A percentile compares a stretch with the other conserved stretches of the same genome.
Conservation (phyloP, 148 eudicot species). For the Tetragonia tetragonoides region DNA sequence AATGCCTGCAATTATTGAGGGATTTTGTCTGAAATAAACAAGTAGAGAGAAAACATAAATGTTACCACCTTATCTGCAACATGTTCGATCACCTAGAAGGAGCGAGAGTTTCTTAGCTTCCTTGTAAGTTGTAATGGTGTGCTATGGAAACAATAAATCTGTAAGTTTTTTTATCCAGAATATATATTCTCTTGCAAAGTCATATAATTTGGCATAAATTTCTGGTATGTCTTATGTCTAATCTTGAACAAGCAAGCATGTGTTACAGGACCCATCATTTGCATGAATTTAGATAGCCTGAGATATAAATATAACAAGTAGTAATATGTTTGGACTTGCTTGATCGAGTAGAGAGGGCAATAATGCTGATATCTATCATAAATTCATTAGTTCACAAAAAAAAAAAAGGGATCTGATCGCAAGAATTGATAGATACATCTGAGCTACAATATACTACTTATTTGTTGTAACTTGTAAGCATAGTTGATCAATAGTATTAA, state of each 20-base stretch:
- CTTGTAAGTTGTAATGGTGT: no score
- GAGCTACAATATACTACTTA: no score
- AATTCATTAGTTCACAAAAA: no score
- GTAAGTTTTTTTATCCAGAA: no score
- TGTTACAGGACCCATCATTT: constrained; percentile 24
- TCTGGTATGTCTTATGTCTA: constrained; percentile 1
- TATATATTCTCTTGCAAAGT: not conserved
- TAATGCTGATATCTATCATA: no score
- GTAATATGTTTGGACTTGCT: not conserved
- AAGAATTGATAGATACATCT: no score
- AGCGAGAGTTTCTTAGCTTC: not conserved
- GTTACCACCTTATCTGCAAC: constrained; percentile 23
- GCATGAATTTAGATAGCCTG: constrained; percentile 20
- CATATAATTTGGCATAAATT: constrained; percentile 11
- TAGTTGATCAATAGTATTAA: no score
- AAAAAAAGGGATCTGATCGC: no score
- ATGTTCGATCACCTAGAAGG: not conserved
- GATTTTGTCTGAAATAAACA: constrained; percentile 17
- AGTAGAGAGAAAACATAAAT: constrained; percentile 12
- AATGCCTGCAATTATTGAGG: not conserved
- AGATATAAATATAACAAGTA: not conserved
- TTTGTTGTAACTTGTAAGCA: no score
- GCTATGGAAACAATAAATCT: no score
- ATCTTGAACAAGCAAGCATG: constrained; percentile 20
- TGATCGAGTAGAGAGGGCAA: not conserved